Base-by-base conservation (phyloP, 768 basidiomycete species). In the Tylopilus intermedius region DNA sequence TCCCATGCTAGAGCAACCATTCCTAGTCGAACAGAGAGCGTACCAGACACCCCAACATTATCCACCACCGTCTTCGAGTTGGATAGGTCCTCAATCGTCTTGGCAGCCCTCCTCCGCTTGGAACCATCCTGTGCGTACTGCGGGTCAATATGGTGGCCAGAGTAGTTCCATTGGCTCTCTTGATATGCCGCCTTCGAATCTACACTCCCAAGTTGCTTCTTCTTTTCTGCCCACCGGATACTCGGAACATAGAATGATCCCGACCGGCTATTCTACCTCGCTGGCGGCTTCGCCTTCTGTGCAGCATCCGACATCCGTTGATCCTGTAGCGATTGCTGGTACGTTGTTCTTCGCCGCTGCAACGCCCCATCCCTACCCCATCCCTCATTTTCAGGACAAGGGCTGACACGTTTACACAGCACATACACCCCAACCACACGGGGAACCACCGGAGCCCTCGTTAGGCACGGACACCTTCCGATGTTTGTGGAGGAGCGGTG, bases 401-500 rank as follows among this genome's bases (percentile, higher is more conserved):
- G 18, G 29, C 57, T 67, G 18, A 59, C 37, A 15, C n/a, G 4
- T 46, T 42, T 2, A 24, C 22, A 47, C 47, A 67, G 62, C 54
- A 9, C 26, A 48, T 11, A 13, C 45, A 5, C n/a, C 24, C 15
- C 32, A n/a, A 50, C 33, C 58, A 40, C 58, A 47, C 10, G 53
- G 55, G 13, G 54, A 57, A 30, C 52, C 52, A 8, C 48, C 46
- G 64, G 40, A 40, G 18, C 22, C 33, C 30, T 15, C 44, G 11
- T 30, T 8, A 4, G 44, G 33, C 48, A 18, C 41, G 26, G 8
- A 24, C 53, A 55, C 42, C n/a, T 68, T 64, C 26, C 50, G 2
- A 6, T 67, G 65, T 33, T 35, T 45, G 54, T 67, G 66, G 66
- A 37, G n/a, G 8, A 48, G 18, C 27, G 38, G n/a, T 38, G 50